Conservation (phyloP, 257 asterid genomes). For the Paulownia fortunei region DNA sequence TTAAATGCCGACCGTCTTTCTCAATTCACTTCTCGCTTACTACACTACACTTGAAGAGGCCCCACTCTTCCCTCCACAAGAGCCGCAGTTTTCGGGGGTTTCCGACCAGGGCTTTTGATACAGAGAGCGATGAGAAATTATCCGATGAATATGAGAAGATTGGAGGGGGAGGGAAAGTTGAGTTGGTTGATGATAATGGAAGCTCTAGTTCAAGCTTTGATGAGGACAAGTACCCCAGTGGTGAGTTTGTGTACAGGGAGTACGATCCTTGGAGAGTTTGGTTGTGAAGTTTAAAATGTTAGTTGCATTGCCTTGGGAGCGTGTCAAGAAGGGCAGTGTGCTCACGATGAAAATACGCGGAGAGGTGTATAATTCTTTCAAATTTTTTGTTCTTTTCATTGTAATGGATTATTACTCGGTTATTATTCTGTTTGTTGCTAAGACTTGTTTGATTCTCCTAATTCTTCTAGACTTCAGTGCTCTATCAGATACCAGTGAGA, state of each 20-base stretch:
- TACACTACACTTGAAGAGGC: constrained; percentile 16
- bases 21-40: constrained; percentile 32
- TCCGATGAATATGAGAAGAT: constrained; percentile 34
- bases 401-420: neutral
- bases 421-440: neutral
- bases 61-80: constrained; percentile 13
- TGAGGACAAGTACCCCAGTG: constrained; percentile 68
- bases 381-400: neutral
- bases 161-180: constrained; percentile 29
- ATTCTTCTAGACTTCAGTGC: neutral
- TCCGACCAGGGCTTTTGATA: constrained; percentile 57
- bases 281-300: constrained; percentile 80
- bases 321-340: constrained; percentile 89
- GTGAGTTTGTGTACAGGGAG: constrained; percentile 75
- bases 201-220: constrained; percentile 30
- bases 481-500: neutral
- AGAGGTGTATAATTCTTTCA: constrained; percentile 53
- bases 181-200: constrained; percentile 36
- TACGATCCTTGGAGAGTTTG: constrained; percentile 65
- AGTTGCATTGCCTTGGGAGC: constrained; percentile 90
- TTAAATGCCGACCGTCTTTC: constrained; percentile 40
- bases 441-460: constrained; percentile 4
- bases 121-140: constrained; percentile 44
- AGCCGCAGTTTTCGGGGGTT: constrained; percentile 26
- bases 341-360: constrained; percentile 86